Evolutionary conservation across 441 rosid species (phyloP).

Genomic region (Brassica balearica): DNA sequence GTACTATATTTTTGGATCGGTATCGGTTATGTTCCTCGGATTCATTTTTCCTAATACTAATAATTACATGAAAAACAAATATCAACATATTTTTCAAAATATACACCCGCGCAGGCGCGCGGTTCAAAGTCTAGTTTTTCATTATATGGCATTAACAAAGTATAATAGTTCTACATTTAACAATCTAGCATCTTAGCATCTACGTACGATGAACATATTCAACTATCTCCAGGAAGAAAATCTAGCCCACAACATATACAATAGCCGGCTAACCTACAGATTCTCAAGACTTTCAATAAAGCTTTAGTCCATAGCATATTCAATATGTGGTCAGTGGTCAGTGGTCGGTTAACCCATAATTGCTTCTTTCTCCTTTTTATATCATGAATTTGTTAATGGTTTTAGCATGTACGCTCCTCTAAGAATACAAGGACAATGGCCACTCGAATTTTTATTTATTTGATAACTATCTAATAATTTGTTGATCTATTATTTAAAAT

Average conservation of each 20-base stretch:
- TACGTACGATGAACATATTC: not conserved
- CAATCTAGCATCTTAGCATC: not conserved
- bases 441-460: not conserved
- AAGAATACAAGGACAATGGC: not conserved
- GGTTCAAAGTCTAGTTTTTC: no score
- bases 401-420: not conserved
- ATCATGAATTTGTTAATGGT: not conserved
- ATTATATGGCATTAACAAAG: not conserved
- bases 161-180: not conserved
- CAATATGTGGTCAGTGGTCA: not conserved
- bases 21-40: no score
- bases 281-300: not conserved
- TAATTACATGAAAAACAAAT: no score
- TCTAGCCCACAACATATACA: conserved; percentile 14
- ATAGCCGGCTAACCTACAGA: not conserved
- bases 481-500: not conserved
- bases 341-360: not conserved
- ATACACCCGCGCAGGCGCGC: no score
- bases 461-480: not conserved
- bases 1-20: no score
- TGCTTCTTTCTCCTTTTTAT: not conserved
- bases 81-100: no score
- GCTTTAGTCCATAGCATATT: not conserved
- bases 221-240: not conserved
- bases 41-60: no score